Evolutionary conservation across 2,329 filamentous ascomycete species (phyloP), one percentile per base, ranked within the genome.

Genomic region (Penicillium sumatraense): DNA sequence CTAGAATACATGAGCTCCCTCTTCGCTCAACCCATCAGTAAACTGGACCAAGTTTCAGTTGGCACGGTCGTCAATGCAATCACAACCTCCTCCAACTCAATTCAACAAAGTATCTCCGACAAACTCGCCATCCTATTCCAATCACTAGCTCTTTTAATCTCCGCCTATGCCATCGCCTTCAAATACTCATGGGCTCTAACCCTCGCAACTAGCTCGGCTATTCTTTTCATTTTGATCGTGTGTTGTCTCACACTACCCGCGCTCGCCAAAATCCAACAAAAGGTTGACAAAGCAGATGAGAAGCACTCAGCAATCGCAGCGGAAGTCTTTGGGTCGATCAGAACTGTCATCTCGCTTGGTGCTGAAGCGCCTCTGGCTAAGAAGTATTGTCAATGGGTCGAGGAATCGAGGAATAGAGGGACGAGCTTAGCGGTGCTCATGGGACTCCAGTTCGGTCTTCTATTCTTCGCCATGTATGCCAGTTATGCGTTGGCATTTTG

Each of bases 81-180:
- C 60, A 84, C 81, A 0, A 77, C 77, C 0, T 78, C 79, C 0
- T 77, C 81, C 27, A 84, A 83, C 58, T 78, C 78, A 0, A 75
- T 84, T 10, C 82, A 84, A 53, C 71, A 81, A 23, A 81, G 80
- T 16, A 78, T 84, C n/a, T 83, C 81, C 0, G 81, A 84, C 59
- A 79, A 80, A 50, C 68, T 85, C 5, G 73, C 74, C 1, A 69
- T 68, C 2, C 68, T 81, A 1, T 69, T 81, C 26, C 74, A 79
- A 48, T 75, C 71, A 2, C 48, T 76, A 2, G 68, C 78, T 2
- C 64, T 79, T 1, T 63, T 81, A 5, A 59, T 79, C 5, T 68
- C 80, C 0, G 79, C 80, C 51, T 73, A 82, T n/a, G 71, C 76
- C 10, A 78, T 85, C 44, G 78, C 82, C 0, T 84, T 84, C 57